Percentiles rank a stretch among this genome's conserved stretches.
Evolutionary conservation across 192 early-diverging fungal species (phyloP).

Genomic region (Thamnidium elegans): DNA sequence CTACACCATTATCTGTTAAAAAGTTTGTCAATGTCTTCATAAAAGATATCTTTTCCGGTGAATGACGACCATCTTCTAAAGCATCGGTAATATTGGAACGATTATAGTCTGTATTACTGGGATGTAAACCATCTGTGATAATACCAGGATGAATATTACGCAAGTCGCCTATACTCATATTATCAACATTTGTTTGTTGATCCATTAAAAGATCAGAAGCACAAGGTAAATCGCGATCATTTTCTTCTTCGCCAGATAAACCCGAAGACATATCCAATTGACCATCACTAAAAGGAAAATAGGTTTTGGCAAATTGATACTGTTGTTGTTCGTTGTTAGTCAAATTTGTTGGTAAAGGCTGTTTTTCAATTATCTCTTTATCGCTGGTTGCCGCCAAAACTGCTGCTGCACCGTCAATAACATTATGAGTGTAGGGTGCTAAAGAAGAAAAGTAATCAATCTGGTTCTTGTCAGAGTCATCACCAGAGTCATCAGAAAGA

Average conservation of each 20-base stretch:
- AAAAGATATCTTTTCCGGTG: slow-evolving; percentile 54
- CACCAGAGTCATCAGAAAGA: slow-evolving; percentile 31
- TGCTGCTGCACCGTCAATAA: slow-evolving; percentile 1
- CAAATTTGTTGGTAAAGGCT: neutral
- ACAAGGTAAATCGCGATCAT: slow-evolving; percentile 1
- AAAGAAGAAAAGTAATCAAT: slow-evolving; percentile 27
- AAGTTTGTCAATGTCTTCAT: slow-evolving; percentile 76
- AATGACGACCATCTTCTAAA: slow-evolving; percentile 10
- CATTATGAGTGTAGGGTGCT: slow-evolving; percentile 12
- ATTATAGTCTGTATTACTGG: neutral
- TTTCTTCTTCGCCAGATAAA: slow-evolving; percentile 3
- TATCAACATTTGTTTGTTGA: slow-evolving; percentile 1
- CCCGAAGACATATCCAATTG: slow-evolving; percentile 1
- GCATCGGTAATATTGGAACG: neutral
- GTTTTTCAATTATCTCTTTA: neutral
- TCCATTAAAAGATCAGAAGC: slow-evolving; percentile 19
- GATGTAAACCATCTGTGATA: neutral
- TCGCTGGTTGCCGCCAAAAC: neutral
- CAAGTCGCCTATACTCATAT: slow-evolving; percentile 1
- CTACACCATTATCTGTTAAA: slow-evolving; percentile 65
- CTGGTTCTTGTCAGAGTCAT: neutral
- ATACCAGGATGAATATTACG: slow-evolving; percentile 12
- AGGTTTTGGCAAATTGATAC: neutral
- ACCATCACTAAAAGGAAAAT: slow-evolving; percentile 18
- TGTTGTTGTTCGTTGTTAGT: neutral